A percentile compares a stretch with the other conserved stretches of the same genome.
Evolutionary conservation across 75 land plant species (phyloP).

Genomic region (Pinus albicaulis): DNA sequence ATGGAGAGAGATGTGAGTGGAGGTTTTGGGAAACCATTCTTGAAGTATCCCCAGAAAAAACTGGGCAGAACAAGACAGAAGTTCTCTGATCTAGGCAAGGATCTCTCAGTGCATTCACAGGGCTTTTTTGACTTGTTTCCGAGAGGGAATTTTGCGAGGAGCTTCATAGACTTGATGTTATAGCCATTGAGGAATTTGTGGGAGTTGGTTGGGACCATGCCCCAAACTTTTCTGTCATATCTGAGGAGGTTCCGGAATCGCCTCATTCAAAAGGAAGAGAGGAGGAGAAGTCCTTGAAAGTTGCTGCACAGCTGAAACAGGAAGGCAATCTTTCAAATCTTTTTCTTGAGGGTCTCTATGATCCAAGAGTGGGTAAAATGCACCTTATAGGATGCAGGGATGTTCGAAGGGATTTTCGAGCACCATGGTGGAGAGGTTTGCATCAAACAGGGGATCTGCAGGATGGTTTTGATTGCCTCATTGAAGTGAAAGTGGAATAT

Average conservation of each 20-base stretch:
- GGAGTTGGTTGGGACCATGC: constrained; percentile 33
- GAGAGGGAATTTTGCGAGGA: constrained; percentile 9
- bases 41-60: constrained; percentile 47
- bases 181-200: constrained; percentile 47
- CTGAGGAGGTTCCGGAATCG: background rate
- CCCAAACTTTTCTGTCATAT: background rate
- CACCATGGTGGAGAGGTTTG: constrained; percentile 29
- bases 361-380: constrained; percentile 54
- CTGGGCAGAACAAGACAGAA: constrained; percentile 6
- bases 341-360: constrained; percentile 66
- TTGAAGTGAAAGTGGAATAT: constrained; percentile 50
- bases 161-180: constrained; percentile 29
- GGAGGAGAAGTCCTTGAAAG: constrained; percentile 38
- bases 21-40: constrained; percentile 38
- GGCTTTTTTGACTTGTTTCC: constrained; percentile 18
- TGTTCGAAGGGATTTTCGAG: constrained; percentile 11
- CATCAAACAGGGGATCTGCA: constrained; percentile 49
- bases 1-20: constrained; percentile 32
- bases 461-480: constrained; percentile 57
- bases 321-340: constrained; percentile 27
- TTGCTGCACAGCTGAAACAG: constrained; percentile 50
- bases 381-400: constrained; percentile 65
- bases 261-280: constrained; percentile 21
- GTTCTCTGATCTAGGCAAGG: constrained; percentile 39
- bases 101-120: constrained; percentile 36